Percentiles rank a stretch among this genome's conserved stretches.
Evolutionary conservation across 345 rosid genomes (phyloP).

Genomic region (Syzygium jambos): DNA sequence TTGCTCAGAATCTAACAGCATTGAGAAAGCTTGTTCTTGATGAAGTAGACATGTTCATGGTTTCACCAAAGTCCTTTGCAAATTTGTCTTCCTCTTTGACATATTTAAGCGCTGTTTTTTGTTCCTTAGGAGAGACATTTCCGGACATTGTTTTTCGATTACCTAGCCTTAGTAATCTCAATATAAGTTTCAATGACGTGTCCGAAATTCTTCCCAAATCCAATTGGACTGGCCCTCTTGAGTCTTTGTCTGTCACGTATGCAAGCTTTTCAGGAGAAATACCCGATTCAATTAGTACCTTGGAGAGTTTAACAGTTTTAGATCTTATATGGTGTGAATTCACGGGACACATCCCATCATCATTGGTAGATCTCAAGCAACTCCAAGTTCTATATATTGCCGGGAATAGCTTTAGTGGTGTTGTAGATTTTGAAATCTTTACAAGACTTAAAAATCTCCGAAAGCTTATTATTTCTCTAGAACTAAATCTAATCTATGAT

Average conservation of each 20-base stretch:
- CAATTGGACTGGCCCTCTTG: background rate
- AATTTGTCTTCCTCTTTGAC: background rate
- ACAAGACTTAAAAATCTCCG: background rate
- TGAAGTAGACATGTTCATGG: background rate
- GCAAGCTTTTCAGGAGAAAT: background rate
- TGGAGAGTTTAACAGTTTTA: background rate
- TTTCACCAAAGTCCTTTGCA: background rate
- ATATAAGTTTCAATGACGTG: background rate
- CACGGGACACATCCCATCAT: background rate
- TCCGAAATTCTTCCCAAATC: background rate
- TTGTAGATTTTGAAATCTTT: fast-evolving
- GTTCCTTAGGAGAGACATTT: background rate
- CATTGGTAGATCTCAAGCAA: background rate
- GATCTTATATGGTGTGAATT: background rate
- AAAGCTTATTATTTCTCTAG: fast-evolving
- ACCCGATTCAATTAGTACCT: background rate
- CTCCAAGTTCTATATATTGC: fast-evolving
- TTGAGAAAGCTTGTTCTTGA: background rate
- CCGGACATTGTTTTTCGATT: background rate
- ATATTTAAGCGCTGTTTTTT: fast-evolving
- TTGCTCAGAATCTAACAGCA: background rate
- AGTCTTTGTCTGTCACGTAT: background rate
- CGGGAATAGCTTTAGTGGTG: fast-evolving
- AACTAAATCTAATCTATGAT: background rate
- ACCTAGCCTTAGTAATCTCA: background rate